phyloP scores from a whole-genome alignment of 257 asterid genomes.

The Knoxia roxburghii region DNA sequence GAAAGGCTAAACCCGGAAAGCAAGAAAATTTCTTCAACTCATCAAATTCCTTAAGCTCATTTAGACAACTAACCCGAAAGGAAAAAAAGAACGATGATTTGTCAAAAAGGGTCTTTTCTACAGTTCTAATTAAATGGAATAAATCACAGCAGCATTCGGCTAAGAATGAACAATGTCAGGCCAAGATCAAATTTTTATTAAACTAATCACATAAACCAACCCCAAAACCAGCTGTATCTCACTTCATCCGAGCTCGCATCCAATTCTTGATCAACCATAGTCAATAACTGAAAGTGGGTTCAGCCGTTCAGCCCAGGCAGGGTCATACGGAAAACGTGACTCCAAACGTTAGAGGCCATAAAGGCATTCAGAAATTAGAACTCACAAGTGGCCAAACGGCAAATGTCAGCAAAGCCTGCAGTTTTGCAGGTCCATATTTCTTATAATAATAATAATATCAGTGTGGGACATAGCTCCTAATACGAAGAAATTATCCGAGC shows the following conservation, averaged over 20 bases:
- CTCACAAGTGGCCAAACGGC: constrained; percentile 31
- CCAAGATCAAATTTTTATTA: neutral
- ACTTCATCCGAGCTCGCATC: neutral
- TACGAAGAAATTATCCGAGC: neutral
- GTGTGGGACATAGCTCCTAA: too few species aligned
- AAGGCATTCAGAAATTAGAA: constrained; percentile 19
- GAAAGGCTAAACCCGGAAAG: neutral
- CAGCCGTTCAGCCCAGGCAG: neutral
- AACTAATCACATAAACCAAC: neutral
- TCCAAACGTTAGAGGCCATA: constrained; percentile 14
- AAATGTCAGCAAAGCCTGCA: constrained; percentile 47
- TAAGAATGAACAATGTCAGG: neutral
- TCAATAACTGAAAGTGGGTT: constrained; percentile 10
- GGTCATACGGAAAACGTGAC: constrained; percentile 41
- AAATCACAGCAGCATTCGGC: neutral
- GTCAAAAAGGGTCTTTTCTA: neutral
- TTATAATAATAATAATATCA: too few species aligned
- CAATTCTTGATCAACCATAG: neutral
- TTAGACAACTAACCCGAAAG: neutral
- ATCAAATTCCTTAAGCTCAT: neutral
- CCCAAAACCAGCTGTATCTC: constrained; percentile 14
- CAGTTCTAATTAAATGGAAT: neutral
- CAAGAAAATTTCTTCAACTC: neutral
- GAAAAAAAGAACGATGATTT: neutral
- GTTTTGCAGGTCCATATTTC: neutral